Evolutionary conservation across 306 rosid genomes (phyloP).

Genomic region (Begonia peltatifolia): DNA sequence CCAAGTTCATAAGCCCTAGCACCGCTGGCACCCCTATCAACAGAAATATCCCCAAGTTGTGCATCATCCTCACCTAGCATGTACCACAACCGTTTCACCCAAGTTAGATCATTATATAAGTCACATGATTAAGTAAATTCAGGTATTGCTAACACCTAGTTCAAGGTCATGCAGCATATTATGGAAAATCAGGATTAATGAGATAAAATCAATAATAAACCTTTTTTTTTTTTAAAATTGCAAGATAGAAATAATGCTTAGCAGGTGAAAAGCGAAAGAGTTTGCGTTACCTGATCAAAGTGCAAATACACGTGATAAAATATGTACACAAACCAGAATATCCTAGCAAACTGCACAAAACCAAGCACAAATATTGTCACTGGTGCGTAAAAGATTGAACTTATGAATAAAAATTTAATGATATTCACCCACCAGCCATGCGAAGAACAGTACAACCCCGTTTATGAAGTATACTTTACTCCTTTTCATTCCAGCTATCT

Average conservation of each 20-base stretch:
- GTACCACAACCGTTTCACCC: not conserved
- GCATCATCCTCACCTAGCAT: slow-evolving; percentile 67
- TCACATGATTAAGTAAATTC: no score
- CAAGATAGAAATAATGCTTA: slow-evolving; percentile 4
- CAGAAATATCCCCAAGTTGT: slow-evolving; percentile 34
- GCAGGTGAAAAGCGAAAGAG: slow-evolving; percentile 1
- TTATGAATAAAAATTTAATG: no score
- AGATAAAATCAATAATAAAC: no score
- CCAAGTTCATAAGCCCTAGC: slow-evolving; percentile 68
- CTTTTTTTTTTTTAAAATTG: no score
- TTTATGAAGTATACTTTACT: slow-evolving; percentile 67
- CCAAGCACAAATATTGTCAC: not conserved
- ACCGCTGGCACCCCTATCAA: slow-evolving; percentile 52
- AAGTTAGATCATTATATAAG: no score
- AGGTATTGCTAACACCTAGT: no score
- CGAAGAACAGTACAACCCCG: slow-evolving; percentile 77
- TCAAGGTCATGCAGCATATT: no score
- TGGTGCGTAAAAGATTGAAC: no score
- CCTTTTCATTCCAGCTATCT: slow-evolving; percentile 78
- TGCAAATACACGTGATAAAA: slow-evolving; percentile 83
- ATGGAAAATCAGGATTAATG: not conserved
- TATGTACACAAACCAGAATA: slow-evolving; percentile 64
- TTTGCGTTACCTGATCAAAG: slow-evolving; percentile 63
- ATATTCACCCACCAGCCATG: slow-evolving; percentile 73
- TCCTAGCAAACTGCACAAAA: slow-evolving; percentile 74